Evolutionary conservation across 2,329 filamentous ascomycete genomes (phyloP), one percentile per base, ranked within the genome.

Genomic region (Penicillium sp.): DNA sequence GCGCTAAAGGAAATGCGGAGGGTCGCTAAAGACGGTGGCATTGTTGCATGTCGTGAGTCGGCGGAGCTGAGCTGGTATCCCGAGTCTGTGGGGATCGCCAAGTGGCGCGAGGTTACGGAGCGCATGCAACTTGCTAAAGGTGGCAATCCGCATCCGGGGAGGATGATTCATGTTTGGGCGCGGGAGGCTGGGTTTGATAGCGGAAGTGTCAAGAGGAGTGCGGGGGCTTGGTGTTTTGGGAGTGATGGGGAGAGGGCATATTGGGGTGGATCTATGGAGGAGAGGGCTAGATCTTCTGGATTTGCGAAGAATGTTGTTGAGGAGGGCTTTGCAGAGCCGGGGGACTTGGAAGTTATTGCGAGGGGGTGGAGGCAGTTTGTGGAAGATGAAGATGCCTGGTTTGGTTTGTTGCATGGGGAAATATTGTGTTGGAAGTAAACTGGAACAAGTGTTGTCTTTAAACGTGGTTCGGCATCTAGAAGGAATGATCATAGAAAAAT

Each of bases 1-100:
- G 80, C 81, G 0, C 69, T 86, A 50, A 71, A 72, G n/a, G 81
- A 84, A 61, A 83, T 87, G 81, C 73, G 77, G 6, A 76, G 81
- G 0, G 80, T 87, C 3, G 71, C 75, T 15, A 84, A 82, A 60
- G 61, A 72, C 0, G 78, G 79, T 8, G 84, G 84, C 2, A 72
- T 86, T 5, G 69, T 87, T 21, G 83, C 81, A 0, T 68, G 70
- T 2, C 70, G 79, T 0, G 81, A 83, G 52, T 70, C 72, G 2
- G 73, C 70, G 4, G 50, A 60, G 2, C 53, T 72, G 43, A 65
- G 57, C 11, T 73, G 72, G 68, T 75, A 71, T 56, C 75, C 75
- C 0, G 62, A 65, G 6, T 64, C 65, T 3, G 50, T 60, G 13
- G 72, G 67, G 0, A 59, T 76, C 11, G 47, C 50, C 0, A 45